Base-by-base conservation (phyloP, 495 filamentous ascomycete genomes). In the Penicillium desertorum region DNA sequence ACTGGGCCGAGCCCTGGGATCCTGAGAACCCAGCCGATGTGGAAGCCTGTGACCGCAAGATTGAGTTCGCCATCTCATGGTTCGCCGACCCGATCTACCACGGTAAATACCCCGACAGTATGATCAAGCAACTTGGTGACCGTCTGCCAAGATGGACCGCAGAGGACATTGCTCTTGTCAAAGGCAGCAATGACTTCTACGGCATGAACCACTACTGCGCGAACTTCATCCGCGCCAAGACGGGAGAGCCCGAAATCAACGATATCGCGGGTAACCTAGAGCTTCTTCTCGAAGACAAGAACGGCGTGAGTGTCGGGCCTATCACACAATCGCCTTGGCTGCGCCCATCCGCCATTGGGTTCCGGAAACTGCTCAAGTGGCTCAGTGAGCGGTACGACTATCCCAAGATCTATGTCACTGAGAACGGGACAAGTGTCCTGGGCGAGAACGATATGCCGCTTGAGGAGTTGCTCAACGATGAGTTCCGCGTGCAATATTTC, bases 151-250 rank as follows among this genome's bases (percentile, higher is more conserved):
- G 76, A 17, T 89, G 84, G 71, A 85, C 84, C 0, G 58, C 76
- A 22, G 84, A 89, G 60, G 88, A 90, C 61, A 65, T 80, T 8
- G 83, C 82, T 4, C 78, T 90, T 8, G 83, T 91, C 43, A 79
- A 87, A 50, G 88, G 87, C 41, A 88, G 84, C 68, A 90, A 90
- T 67, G 87, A 91, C 73, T 91, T 91, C 70, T 90, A 90, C 72
- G 87, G 88, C 60, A 89, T 90, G 87, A 90, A 91, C 78, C 87
- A 90, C 76, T 90, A 91, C 78, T 90, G 88, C 53, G 85, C 87
- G 63, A 88, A 90, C 79, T 92, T 87, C 76, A 86, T 91, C 75
- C 85, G 84, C 67, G 86, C 89, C 73, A 83, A 85, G 70, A 79
- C 77, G 5, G 76, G 76, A 11, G 73, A 78, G 39, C 69, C 88